Conservation (phyloP, 2,329 filamentous ascomycete species). For the Epichloe scottii region DNA sequence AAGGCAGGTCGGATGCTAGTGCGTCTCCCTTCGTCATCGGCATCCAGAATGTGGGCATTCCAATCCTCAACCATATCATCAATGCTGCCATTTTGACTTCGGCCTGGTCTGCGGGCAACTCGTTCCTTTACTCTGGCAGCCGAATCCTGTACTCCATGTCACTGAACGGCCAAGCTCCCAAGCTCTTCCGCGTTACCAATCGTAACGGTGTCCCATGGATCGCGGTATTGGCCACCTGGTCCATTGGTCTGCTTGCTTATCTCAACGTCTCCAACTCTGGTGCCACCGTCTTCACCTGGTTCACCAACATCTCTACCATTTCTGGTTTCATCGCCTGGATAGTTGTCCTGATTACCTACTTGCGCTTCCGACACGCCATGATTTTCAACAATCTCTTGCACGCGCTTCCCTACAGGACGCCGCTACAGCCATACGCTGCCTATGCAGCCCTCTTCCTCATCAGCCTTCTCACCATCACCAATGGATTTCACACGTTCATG, state of each 20-base stretch:
- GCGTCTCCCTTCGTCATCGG: slow-evolving; percentile 55
- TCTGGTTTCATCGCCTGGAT: slow-evolving; percentile 49
- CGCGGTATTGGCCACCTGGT: slow-evolving; percentile 39
- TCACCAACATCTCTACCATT: slow-evolving; percentile 56
- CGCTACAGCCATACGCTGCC: slow-evolving; percentile 49
- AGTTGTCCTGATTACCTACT: slow-evolving; percentile 43
- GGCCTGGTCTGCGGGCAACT: slow-evolving; percentile 49
- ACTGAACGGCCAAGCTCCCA: slow-evolving; percentile 52
- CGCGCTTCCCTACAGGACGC: slow-evolving; percentile 38
- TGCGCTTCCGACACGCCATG: slow-evolving; percentile 48
- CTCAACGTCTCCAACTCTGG: slow-evolving; percentile 54
- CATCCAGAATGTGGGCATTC: slow-evolving; percentile 53
- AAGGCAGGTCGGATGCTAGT: slow-evolving; percentile 33
- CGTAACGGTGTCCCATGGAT: slow-evolving; percentile 48
- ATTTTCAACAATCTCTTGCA: slow-evolving; percentile 35
- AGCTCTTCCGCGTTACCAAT: slow-evolving; percentile 45
- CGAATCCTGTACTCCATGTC: slow-evolving; percentile 60
- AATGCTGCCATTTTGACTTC: slow-evolving; percentile 57
- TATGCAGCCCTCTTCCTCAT: slow-evolving; percentile 47
- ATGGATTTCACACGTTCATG: slow-evolving; percentile 66
- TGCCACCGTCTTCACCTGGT: slow-evolving; percentile 56
- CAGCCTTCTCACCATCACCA: slow-evolving; percentile 53
- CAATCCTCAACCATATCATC: slow-evolving; percentile 50
- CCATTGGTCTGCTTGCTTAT: slow-evolving; percentile 55
- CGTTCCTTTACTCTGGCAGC: slow-evolving; percentile 53